Evolutionary conservation across 257 asterid species (phyloP).

Genomic region (Eustoma russellianum): DNA sequence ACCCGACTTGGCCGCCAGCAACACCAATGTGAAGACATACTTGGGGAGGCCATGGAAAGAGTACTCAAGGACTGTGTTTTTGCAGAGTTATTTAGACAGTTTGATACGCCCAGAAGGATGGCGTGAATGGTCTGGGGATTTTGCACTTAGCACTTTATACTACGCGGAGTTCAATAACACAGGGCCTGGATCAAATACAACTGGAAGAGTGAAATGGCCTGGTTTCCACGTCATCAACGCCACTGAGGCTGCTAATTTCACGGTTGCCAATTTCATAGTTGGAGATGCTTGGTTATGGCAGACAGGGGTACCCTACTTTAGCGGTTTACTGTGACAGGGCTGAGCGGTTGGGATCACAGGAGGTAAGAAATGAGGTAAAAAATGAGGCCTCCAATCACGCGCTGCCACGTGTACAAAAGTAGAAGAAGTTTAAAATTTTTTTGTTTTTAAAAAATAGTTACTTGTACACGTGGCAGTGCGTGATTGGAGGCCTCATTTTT

Average conservation of each 20-base stretch:
- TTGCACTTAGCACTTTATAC: conserved; percentile 54
- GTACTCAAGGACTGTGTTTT: conserved; percentile 50
- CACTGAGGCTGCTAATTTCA: conserved; percentile 47
- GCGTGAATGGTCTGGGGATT: conserved; percentile 57
- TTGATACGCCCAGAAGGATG: conserved; percentile 45
- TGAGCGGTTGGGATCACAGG: no score
- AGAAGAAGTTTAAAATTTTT: no score
- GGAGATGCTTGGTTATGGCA: conserved; percentile 63
- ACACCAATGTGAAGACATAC: conserved; percentile 22
- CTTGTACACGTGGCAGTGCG: no score
- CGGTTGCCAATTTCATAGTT: conserved; percentile 31
- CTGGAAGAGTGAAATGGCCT: conserved; percentile 60
- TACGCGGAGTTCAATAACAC: conserved; percentile 52
- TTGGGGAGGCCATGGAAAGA: conserved; percentile 83
- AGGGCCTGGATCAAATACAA: conserved; percentile 53
- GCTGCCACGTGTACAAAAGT: no score
- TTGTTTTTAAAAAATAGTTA: no score
- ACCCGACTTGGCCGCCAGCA: conserved; percentile 31
- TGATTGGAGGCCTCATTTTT: no score
- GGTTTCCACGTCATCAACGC: conserved; percentile 35
- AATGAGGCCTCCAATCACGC: no score
- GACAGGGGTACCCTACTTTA: conserved; percentile 36
- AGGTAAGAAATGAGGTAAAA: no score
- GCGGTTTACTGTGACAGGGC: conserved; percentile 16
- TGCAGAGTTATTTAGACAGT: conserved; percentile 39